These are phyloP conservation scores for Aspergillus pseudonomiae DNA, from an alignment of 2,329 filamentous ascomycete species.

Conservation along the genomic window DNA sequence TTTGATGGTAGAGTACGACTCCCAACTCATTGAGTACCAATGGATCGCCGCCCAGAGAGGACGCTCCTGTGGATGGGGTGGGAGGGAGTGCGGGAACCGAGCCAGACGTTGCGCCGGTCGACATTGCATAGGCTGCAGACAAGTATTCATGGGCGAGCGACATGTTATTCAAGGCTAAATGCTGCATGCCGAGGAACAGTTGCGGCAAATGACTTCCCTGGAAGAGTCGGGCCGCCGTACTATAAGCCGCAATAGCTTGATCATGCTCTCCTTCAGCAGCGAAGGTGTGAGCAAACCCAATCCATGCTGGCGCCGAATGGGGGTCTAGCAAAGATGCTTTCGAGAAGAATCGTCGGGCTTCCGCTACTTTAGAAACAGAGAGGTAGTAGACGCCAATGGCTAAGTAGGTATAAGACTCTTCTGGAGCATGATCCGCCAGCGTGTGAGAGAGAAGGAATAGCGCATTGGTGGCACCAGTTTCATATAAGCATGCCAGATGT, in stretches of 20 bases:
- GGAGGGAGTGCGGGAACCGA: slow-evolving; percentile 30
- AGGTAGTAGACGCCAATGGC: slow-evolving; percentile 96
- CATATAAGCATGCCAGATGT: slow-evolving; percentile 87
- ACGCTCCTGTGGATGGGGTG: slow-evolving; percentile 25
- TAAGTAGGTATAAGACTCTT: slow-evolving; percentile 89
- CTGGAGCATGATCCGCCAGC: slow-evolving; percentile 85
- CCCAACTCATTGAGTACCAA: slow-evolving; percentile 94
- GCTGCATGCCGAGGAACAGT: slow-evolving; percentile 97
- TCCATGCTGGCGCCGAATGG: slow-evolving; percentile 97
- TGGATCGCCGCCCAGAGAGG: slow-evolving; percentile 63
- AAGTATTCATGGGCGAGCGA: slow-evolving; percentile 91
- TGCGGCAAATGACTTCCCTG: slow-evolving; percentile 96
- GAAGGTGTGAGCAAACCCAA: slow-evolving; percentile 97
- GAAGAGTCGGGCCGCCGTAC: slow-evolving; percentile 89
- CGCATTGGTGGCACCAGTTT: slow-evolving; percentile 82
- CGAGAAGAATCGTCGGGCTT: slow-evolving; percentile 93
- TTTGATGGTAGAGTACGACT: slow-evolving; percentile 92
- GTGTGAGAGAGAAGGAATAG: slow-evolving; percentile 92
- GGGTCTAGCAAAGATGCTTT: slow-evolving; percentile 98
- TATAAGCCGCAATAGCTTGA: slow-evolving; percentile 96
- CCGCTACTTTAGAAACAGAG: slow-evolving; percentile 82
- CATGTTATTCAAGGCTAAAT: slow-evolving; percentile 94
- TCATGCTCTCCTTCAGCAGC: slow-evolving; percentile 97
- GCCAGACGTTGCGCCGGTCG: slow-evolving; percentile 42
- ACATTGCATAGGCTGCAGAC: slow-evolving; percentile 76